Base-by-base conservation (phyloP, 164 flowering plant genomes). In the Pachysandra terminalis region DNA sequence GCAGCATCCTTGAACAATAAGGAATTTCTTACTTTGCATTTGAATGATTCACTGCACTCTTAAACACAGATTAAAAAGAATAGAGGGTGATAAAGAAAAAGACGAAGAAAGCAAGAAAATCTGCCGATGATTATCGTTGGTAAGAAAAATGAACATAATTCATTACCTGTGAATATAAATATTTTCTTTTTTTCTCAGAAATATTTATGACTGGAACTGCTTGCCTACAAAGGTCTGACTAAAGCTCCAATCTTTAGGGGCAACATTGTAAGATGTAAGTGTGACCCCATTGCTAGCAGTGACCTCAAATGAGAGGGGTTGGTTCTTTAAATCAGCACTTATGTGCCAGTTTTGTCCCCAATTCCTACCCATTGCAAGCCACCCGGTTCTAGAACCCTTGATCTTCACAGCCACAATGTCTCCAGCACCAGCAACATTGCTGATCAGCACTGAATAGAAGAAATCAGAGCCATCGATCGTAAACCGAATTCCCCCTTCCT, bases 311-410 rank as follows among this genome's bases (percentile, higher is more conserved):
- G 98, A 90, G 68, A 95, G 87, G 53, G 97, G 87, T 63, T 92
- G 98, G 22, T 85, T 84, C 80, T 74, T 83, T 28, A 95, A 67
- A 73, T 89, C 88, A 14, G 96, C 97, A 83, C 77, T 92, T 40
- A 90, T 72, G 68, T 87, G 96, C 97, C 98, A 95, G 63, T 82
- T 89, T 62, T 89, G 97, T 10, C 98, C 98, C 98, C 98, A 95
- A 56, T 89, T 92, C 74, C 97, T 77, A 19, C 93, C 96, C 98
- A 95, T 90, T 26, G 85, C 84, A 64, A 95, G 90, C 98, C 97
- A 95, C 48, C 97, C 98, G 1, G 96, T 92, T 76, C 78, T 82
- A 32, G 97, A 86, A 4, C 98, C 98, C 73, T 90, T 92, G 21
- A 95, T 75, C 79, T 92, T 95, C 70, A 92, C 85, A 7, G 86